phyloP scores from a whole-genome alignment of 176 grass and related monocot species.

The Cocos nucifera region DNA sequence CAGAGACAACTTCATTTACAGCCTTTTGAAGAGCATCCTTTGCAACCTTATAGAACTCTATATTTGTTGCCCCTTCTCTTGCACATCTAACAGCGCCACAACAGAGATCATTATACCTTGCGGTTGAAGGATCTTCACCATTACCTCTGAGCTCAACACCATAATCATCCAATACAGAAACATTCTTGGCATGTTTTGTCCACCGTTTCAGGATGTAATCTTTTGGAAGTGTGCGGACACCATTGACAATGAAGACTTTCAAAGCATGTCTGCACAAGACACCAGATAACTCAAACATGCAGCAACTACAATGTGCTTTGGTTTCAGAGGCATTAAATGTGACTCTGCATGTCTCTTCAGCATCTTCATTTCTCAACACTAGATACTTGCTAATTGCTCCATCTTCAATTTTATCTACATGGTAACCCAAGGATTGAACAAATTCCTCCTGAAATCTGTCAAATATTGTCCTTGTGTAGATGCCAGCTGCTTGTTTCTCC shows the following conservation, averaged over 20 bases:
- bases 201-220: conserved; percentile 84
- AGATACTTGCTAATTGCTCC: conserved; percentile 35
- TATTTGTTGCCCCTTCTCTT: conserved; percentile 62
- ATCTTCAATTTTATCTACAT: conserved; percentile 74
- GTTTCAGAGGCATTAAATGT: conserved; percentile 42
- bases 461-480: conserved; percentile 77
- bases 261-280: conserved; percentile 86
- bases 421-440: conserved; percentile 73
- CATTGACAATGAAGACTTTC: conserved; percentile 66
- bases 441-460: conserved; percentile 80
- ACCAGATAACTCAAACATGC: conserved; percentile 74
- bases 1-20: conserved; percentile 49
- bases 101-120: conserved; percentile 56
- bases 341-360: conserved; percentile 52
- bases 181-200: conserved; percentile 84
- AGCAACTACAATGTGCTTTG: conserved; percentile 61
- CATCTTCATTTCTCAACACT: conserved; percentile 29
- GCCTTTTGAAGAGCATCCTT: conserved; percentile 69
- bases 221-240: conserved; percentile 55
- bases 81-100: conserved; percentile 55
- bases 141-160: conserved; percentile 54
- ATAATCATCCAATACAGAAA: conserved; percentile 33
- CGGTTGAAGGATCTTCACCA: conserved; percentile 36
- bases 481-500: conserved; percentile 55
- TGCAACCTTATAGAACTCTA: conserved; percentile 62